phyloP scores from a whole-genome alignment of 2,329 filamentous ascomycete genomes.

The Cadophora luteo-olivacea region DNA sequence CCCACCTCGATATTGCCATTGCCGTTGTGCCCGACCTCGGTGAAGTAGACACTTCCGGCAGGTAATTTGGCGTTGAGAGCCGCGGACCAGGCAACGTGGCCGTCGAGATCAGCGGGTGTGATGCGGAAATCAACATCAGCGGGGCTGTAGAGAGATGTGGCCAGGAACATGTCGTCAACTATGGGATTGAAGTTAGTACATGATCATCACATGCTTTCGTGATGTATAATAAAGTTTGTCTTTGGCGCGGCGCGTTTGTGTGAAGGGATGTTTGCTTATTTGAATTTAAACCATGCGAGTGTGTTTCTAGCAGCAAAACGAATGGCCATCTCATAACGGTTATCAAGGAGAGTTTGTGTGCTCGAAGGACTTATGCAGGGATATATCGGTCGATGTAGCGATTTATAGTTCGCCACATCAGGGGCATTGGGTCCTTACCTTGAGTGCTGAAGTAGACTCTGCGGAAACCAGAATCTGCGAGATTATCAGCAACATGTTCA shows the following conservation, averaged over 20 bases:
- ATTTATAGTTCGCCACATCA: constrained; percentile 13
- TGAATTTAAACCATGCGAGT: constrained; percentile 4
- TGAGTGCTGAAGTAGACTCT: constrained; percentile 37
- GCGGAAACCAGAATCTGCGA: constrained; percentile 34
- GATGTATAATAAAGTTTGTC: background rate
- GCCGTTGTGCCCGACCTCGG: constrained; percentile 62
- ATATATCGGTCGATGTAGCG: constrained; percentile 5
- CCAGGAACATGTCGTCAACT: constrained; percentile 67
- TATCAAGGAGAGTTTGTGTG: background rate
- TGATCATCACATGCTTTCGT: background rate
- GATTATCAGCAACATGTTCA: constrained; percentile 36
- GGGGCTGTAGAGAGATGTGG: constrained; percentile 21
- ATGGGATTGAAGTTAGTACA: background rate
- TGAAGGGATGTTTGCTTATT: constrained; percentile 21
- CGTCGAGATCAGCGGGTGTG: constrained; percentile 51
- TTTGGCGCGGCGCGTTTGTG: background rate
- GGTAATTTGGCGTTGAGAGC: constrained; percentile 55
- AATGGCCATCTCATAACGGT: background rate
- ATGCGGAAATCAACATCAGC: constrained; percentile 18
- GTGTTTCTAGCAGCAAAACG: background rate
- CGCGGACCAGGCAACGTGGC: constrained; percentile 51
- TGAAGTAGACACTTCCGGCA: constrained; percentile 56
- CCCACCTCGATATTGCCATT: constrained; percentile 54
- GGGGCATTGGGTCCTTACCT: constrained; percentile 25
- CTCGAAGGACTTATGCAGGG: constrained; percentile 1